Evolutionary conservation across 2,329 filamentous ascomycete genomes (phyloP).

Genomic region (Cordyceps javanica): DNA sequence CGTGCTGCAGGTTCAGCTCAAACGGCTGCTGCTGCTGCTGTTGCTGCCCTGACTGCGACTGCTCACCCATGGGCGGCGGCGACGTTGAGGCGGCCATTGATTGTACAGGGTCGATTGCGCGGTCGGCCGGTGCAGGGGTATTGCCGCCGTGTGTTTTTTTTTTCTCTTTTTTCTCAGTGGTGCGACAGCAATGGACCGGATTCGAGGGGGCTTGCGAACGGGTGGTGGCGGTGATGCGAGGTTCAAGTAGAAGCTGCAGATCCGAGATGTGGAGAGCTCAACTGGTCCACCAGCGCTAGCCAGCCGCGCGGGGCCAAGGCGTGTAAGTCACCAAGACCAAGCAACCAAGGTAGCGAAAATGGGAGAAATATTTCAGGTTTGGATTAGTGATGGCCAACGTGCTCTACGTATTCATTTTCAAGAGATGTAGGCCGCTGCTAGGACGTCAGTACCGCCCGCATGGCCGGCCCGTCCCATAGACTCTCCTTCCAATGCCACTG

Average conservation of each 20-base stretch:
- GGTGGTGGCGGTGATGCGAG: neutral
- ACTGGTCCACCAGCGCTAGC: neutral
- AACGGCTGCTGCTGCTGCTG: slow-evolving; percentile 35
- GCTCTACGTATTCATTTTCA: too few species aligned
- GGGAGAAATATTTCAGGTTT: too few species aligned
- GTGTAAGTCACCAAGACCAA: neutral
- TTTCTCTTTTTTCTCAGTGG: too few species aligned
- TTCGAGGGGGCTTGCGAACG: neutral
- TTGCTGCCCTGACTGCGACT: neutral
- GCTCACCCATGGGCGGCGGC: slow-evolving; percentile 35
- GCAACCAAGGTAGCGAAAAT: too few species aligned
- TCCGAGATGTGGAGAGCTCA: neutral
- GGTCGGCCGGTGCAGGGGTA: neutral
- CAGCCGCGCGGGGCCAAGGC: neutral
- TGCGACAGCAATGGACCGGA: neutral
- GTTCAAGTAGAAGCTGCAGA: neutral
- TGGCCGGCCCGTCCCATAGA: slow-evolving; percentile 18
- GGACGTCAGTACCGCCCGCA: slow-evolving; percentile 6
- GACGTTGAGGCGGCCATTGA: slow-evolving; percentile 25
- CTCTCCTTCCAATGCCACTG: slow-evolving; percentile 16
- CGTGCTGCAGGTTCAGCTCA: slow-evolving; percentile 61
- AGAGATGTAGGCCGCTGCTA: neutral
- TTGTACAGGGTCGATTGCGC: neutral
- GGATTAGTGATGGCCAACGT: neutral
- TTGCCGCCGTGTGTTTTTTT: neutral